A percentile compares a stretch with the other conserved stretches of the same genome.
Evolutionary conservation across 2,329 filamentous ascomycete species (phyloP).

Genomic region (Apiospora aurea): DNA sequence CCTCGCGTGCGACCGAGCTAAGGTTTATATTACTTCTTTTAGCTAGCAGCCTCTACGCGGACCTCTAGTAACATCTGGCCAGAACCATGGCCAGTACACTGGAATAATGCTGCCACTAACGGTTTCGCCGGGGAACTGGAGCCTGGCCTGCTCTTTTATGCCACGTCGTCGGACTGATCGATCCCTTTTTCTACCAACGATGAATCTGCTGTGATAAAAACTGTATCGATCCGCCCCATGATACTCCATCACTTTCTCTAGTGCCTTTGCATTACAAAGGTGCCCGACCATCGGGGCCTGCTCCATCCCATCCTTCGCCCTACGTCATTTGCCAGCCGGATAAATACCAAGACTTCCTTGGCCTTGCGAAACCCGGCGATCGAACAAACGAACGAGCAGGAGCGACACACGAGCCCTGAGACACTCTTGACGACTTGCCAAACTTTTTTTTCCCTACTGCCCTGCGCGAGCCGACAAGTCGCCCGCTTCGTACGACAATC

Average conservation of each 20-base stretch:
- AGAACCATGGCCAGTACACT: too few species aligned
- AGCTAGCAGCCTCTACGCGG: too few species aligned
- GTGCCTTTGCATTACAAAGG: conserved; percentile 20
- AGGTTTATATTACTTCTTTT: too few species aligned
- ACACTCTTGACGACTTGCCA: background rate
- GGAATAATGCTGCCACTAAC: too few species aligned
- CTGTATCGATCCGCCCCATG: background rate
- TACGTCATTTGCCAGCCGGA: conserved; percentile 10
- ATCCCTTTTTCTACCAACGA: background rate
- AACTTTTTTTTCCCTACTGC: background rate
- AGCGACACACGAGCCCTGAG: background rate
- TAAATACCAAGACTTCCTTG: background rate
- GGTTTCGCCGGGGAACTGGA: too few species aligned
- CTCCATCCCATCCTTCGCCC: background rate
- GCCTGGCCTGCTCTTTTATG: too few species aligned
- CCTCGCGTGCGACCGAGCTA: too few species aligned
- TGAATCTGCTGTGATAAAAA: background rate
- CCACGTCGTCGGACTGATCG: background rate
- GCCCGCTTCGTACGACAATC: background rate
- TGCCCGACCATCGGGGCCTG: background rate
- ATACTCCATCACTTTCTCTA: background rate
- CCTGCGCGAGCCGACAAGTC: background rate
- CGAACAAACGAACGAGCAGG: background rate
- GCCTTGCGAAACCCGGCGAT: background rate
- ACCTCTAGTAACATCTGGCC: too few species aligned